These are phyloP conservation scores for Aureobasidium uvarum DNA, from an alignment of 2,329 filamentous ascomycete species.

Conservation along the genomic window DNA sequence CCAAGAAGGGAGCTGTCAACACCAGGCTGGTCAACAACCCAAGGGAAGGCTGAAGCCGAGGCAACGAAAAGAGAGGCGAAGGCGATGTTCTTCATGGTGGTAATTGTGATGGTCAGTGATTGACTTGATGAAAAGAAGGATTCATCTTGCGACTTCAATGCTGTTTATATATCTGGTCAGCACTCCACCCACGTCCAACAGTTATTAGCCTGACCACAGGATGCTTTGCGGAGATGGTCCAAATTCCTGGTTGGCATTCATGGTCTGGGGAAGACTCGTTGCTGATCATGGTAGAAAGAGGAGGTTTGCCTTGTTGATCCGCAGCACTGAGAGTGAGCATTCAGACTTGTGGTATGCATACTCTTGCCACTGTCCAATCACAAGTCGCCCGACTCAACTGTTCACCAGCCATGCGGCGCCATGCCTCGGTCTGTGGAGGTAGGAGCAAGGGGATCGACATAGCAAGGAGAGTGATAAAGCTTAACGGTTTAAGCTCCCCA, in stretches of 20 bases:
- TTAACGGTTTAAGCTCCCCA: conserved; percentile 18
- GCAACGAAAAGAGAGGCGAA: conserved; percentile 33
- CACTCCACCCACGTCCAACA: neutral
- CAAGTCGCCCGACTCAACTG: neutral
- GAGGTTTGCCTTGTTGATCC: conserved; percentile 8
- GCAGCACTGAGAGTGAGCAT: neutral
- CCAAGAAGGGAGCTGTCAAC: conserved; percentile 40
- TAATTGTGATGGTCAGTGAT: neutral
- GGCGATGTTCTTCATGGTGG: conserved; percentile 33
- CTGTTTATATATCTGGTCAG: conserved; percentile 8
- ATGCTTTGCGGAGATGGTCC: neutral
- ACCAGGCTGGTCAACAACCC: conserved; percentile 40
- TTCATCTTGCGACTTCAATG: neutral
- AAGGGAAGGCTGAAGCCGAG: conserved; percentile 42
- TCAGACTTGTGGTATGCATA: neutral
- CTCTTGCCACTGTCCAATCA: neutral
- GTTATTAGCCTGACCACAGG: neutral
- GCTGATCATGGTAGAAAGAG: conserved; percentile 12
- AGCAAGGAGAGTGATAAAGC: neutral
- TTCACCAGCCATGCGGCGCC: conserved; percentile 6
- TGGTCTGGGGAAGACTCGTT: neutral
- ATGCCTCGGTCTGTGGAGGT: conserved; percentile 21
- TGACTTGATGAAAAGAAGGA: conserved; percentile 9
- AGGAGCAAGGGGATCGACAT: conserved; percentile 1
- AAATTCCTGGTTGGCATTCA: neutral